These are phyloP conservation scores for Berkeleyomyces basicola DNA, from an alignment of 2,329 filamentous ascomycete species.

Conservation along the genomic window DNA sequence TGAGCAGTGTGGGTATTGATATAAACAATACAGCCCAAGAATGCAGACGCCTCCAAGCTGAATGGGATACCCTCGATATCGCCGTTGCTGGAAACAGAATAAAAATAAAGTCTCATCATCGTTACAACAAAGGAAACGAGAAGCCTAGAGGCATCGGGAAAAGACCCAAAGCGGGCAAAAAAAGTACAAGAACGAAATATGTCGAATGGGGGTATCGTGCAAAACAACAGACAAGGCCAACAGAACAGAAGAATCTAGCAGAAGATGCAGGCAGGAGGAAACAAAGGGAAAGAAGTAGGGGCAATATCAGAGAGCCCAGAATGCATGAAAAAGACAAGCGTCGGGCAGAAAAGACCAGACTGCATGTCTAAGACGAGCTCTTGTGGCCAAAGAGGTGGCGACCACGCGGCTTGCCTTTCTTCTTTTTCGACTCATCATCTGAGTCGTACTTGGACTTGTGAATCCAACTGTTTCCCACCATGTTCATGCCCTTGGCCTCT, in stretches of 20 bases:
- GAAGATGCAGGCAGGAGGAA: background rate
- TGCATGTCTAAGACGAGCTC: constrained; percentile 16
- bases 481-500: constrained; percentile 85
- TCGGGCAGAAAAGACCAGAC: background rate
- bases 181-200: constrained; percentile 1
- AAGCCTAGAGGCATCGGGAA: background rate
- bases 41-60: background rate
- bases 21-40: background rate
- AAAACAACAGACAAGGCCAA: constrained; percentile 3
- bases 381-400: constrained; percentile 52
- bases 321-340: background rate
- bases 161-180: background rate
- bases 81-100: background rate
- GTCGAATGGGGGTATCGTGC: background rate
- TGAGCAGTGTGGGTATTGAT: no score
- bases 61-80: background rate
- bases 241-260: background rate
- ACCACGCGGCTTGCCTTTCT: constrained; percentile 59
- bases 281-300: background rate
- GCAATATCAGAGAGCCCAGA: background rate
- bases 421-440: constrained; percentile 42
- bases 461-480: constrained; percentile 98
- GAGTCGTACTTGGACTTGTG: constrained; percentile 89
- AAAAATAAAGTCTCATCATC: background rate
- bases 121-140: constrained; percentile 3